Percentiles rank a stretch among this genome's conserved stretches.
phyloP scores from a whole-genome alignment of 1,284 basidiomycete species.

The Ganoderma lingzhi region DNA sequence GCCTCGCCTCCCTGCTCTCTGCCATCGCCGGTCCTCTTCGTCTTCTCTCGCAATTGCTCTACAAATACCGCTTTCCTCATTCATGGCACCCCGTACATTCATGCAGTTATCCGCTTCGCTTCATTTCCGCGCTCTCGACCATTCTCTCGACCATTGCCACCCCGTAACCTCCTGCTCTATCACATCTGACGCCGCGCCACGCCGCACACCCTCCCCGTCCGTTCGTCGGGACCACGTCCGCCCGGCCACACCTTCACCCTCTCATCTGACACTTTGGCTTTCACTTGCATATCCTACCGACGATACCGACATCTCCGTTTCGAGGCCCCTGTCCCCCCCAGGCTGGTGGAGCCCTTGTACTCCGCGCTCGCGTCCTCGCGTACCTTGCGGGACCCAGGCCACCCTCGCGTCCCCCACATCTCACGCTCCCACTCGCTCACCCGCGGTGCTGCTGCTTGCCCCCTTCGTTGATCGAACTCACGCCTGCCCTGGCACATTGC shows the following conservation, averaged over 20 bases:
- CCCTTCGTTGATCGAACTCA: constrained; percentile 11
- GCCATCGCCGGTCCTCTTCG: not conserved
- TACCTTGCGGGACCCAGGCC: constrained; percentile 4
- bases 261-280: constrained; percentile 1
- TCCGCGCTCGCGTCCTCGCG: not conserved
- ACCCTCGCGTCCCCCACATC: not conserved
- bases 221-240: not conserved
- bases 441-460: constrained; percentile 3
- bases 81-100: constrained; percentile 4
- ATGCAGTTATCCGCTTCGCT: constrained; percentile 7
- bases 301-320: constrained; percentile 2
- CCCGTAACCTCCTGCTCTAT: constrained; percentile 5
- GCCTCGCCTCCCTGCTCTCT: not conserved
- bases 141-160: constrained; percentile 3
- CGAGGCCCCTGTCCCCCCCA: not conserved
- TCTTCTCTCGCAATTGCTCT: constrained; percentile 10
- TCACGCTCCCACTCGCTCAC: not conserved
- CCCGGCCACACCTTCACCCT: constrained; percentile 5
- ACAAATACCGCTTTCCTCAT: constrained; percentile 5
- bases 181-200: constrained; percentile 1
- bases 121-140: constrained; percentile 18
- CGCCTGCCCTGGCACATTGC: constrained; percentile 2
- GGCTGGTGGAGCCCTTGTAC: not conserved
- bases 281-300: not conserved
- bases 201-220: not conserved